Percentiles rank a stretch among this genome's conserved stretches.
phyloP scores from a whole-genome alignment of 192 early-diverging fungal genomes.

The Radiomyces spectabilis region DNA sequence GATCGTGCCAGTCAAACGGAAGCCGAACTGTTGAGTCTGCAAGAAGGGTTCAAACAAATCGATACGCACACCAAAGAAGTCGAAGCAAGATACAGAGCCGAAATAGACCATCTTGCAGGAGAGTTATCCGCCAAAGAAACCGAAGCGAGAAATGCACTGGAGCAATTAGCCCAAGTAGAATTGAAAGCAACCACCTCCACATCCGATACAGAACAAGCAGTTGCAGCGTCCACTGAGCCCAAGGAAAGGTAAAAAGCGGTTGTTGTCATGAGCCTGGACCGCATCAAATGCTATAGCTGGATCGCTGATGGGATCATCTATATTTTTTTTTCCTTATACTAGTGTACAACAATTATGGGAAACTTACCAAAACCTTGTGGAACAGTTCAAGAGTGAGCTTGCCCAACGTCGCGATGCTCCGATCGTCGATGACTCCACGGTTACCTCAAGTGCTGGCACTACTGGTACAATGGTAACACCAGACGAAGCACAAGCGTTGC shows the following conservation, averaged over 20 bases:
- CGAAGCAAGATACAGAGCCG: constrained; percentile 1
- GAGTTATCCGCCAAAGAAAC: background rate
- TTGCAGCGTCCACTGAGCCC: background rate
- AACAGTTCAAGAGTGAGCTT: constrained; percentile 8
- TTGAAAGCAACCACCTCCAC: too few relatives aligned
- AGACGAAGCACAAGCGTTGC: constrained; percentile 1
- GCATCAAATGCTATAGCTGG: too few relatives aligned
- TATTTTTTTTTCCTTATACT: background rate
- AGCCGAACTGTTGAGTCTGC: too few relatives aligned
- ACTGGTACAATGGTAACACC: background rate
- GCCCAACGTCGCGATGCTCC: background rate
- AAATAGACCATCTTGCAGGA: background rate
- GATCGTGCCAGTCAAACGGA: too few relatives aligned
- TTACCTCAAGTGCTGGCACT: background rate
- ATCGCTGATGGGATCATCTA: background rate
- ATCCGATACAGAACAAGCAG: constrained; percentile 1
- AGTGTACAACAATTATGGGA: background rate
- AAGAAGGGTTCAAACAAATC: too few relatives aligned
- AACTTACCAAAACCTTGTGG: constrained; percentile 2
- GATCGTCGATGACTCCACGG: constrained; percentile 1
- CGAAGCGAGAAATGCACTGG: constrained; percentile 1
- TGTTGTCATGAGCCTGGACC: background rate
- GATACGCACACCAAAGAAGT: too few relatives aligned
- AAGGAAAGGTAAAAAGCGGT: background rate
- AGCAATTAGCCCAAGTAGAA: background rate